Conservation (phyloP, 192 early-diverging fungal species). For the Umbelopsis ramanniana region DNA sequence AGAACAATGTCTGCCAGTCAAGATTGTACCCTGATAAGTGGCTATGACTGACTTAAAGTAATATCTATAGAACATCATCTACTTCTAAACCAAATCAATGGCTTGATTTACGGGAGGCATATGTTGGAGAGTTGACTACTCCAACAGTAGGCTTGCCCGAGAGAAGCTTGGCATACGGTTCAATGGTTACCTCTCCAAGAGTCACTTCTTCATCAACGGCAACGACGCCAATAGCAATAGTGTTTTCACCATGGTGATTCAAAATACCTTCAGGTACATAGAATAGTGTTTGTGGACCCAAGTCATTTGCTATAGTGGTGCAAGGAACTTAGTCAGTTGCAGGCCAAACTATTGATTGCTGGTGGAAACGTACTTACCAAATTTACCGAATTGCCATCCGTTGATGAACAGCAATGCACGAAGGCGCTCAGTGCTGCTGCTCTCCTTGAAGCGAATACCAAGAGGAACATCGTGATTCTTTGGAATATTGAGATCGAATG, state of each 20-base stretch:
- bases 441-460: slow-evolving; percentile 1
- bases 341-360: background rate
- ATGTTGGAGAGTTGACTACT: background rate
- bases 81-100: too few species aligned
- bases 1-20: too few species aligned
- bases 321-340: background rate
- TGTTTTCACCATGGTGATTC: slow-evolving; percentile 20
- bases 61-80: too few species aligned
- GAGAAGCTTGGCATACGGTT: background rate
- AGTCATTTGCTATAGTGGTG: background rate
- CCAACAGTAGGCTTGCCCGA: background rate
- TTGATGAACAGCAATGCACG: slow-evolving; percentile 19
- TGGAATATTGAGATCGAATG: slow-evolving; percentile 19
- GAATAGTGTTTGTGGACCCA: slow-evolving; percentile 14
- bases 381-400: slow-evolving; percentile 26
- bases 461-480: slow-evolving; percentile 12
- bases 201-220: slow-evolving; percentile 7
- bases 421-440: background rate
- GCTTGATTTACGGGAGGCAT: too few species aligned
- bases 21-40: too few species aligned
- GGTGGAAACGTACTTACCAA: background rate
- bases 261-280: slow-evolving; percentile 20
- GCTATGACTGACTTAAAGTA: too few species aligned
- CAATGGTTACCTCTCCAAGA: background rate
- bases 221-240: slow-evolving; percentile 14